Evolutionary conservation across 139 green algal species (phyloP), one percentile per base, ranked within the genome.

Genomic region (Nannochloris sp.): DNA sequence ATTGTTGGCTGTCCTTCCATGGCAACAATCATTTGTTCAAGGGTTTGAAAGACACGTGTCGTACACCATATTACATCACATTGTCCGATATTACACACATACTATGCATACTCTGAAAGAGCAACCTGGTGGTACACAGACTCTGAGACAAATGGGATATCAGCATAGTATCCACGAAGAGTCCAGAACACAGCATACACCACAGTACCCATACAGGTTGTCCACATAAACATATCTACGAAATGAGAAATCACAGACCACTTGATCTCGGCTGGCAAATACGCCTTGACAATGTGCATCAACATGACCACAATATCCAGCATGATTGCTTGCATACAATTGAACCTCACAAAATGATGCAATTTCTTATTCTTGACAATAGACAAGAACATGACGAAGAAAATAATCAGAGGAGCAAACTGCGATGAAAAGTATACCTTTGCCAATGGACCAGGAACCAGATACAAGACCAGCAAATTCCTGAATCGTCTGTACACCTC

Each of bases 271-370:
- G 79, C 66, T 15, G 83, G 83, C 40, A 88, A 67, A 66, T 88
- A 89, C 18, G 64, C 46, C 24, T 70, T 68, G 31, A 88, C 43
- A 57, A 90, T 83, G 44, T 68, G 81, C 64, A 86, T 81, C 19
- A 88, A 57, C 83, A 90, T 90, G 36, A 78, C 71, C 25, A 83
- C 57, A 58, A 90, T 88, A 62, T 90, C 83, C 23, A 90, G 61
- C 79, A 87, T 87, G 46, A 88, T 80, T 27, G 78, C 73, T 54
- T 66, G 83, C 84, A 90, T 90, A 57, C 68, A 78, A 60, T 88
- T 81, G 75, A 88, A 90, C n/a, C 84, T 76, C 23, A 89, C 76
- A 65, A 90, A 90, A 72, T 90, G 84, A 58, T 78, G 77, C 18
- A 90, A 68, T 67, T 79, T 84, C 14, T 68, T 83, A 76, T 90